phyloP scores from a whole-genome alignment of 108 stramenopile genomes.

The Discostella pseudostelligera region DNA sequence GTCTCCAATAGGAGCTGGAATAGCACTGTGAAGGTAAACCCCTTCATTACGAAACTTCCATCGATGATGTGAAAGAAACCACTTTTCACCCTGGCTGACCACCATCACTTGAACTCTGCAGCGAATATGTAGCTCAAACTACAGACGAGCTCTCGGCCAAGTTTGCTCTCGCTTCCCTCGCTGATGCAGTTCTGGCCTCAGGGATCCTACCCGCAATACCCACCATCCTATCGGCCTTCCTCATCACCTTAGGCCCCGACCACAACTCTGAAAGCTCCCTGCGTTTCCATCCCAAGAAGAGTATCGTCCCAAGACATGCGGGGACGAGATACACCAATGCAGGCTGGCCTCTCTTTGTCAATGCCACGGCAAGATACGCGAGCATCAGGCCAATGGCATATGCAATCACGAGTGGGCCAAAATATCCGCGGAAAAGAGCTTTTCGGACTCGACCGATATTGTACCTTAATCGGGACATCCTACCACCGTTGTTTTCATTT shows the following conservation, averaged over 20 bases:
- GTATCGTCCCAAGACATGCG: slow-evolving; percentile 80
- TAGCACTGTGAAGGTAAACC: no score
- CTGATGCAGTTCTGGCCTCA: slow-evolving; percentile 10
- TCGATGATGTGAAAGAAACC: no score
- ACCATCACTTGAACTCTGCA: no score
- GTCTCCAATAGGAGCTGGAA: no score
- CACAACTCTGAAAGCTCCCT: slow-evolving; percentile 72
- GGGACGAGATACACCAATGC: slow-evolving; percentile 92
- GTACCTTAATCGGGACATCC: slow-evolving; percentile 14
- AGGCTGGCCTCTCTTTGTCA: slow-evolving; percentile 87
- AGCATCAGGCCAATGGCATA: slow-evolving; percentile 87
- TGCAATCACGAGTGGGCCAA: slow-evolving; percentile 71
- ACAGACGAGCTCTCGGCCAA: slow-evolving; percentile 31
- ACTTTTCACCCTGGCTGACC: no score
- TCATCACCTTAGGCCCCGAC: slow-evolving; percentile 69
- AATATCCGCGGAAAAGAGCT: slow-evolving; percentile 59
- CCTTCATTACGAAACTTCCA: no score
- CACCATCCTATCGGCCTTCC: slow-evolving; percentile 59
- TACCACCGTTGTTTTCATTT: slow-evolving; percentile 6
- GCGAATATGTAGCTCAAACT: background rate
- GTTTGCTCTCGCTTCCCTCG: slow-evolving; percentile 25
- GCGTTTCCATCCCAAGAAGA: slow-evolving; percentile 54
- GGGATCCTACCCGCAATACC: slow-evolving; percentile 34
- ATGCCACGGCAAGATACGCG: slow-evolving; percentile 88
- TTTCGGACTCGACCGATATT: slow-evolving; percentile 13